Percentiles rank a stretch among this genome's conserved stretches.
Conservation (phyloP, 306 rosid species). For the Oemleria cerasiformis region DNA sequence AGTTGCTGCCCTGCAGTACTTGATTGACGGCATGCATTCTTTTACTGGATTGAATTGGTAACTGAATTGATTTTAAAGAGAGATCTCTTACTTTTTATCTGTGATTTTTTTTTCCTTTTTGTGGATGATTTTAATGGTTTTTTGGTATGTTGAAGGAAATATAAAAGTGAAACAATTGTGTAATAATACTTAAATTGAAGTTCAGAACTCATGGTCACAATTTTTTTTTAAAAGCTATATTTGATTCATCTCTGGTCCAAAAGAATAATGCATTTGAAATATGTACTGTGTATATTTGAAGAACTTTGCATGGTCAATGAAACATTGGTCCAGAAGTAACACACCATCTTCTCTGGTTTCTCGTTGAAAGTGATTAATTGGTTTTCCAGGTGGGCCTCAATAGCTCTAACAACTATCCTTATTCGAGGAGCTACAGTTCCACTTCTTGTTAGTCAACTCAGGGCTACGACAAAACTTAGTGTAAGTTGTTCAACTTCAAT, state of each 20-base stretch:
- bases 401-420: conserved; percentile 65
- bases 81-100: conserved; percentile 2
- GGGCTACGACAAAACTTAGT: conserved; percentile 71
- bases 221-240: background rate
- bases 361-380: conserved; percentile 4
- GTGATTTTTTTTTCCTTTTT: background rate
- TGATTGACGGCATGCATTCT: conserved; percentile 64
- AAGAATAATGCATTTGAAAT: background rate
- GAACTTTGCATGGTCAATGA: background rate
- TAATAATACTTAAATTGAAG: background rate
- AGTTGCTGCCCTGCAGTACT: conserved; percentile 61
- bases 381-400: conserved; percentile 78
- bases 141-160: background rate
- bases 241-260: background rate
- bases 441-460: conserved; percentile 70
- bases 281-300: background rate
- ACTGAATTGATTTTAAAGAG: conserved; percentile 18
- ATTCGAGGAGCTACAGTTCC: conserved; percentile 74
- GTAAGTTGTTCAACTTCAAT: conserved; percentile 44
- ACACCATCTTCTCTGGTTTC: background rate
- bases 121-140: background rate
- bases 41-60: conserved; percentile 81
- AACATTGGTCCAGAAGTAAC: conserved; percentile 1
- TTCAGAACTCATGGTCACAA: background rate
- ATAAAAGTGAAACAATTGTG: background rate